These are phyloP conservation scores for Tetrahymena elliotti DNA, from an alignment of 73 alveolate species.

Conservation along the genomic window DNA sequence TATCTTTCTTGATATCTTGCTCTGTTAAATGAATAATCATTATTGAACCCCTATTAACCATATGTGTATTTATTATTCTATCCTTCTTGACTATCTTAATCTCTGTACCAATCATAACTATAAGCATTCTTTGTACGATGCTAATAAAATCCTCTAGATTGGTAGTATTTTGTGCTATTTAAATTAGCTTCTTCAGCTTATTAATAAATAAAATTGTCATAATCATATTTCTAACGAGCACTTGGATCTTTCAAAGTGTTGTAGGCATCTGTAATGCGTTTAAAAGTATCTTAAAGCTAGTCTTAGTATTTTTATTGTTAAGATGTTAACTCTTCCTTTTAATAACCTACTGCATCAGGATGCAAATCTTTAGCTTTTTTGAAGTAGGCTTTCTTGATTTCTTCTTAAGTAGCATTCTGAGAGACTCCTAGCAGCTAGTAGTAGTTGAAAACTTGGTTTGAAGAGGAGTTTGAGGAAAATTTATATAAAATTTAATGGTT, in stretches of 20 bases:
- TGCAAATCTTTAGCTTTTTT: conserved; percentile 9
- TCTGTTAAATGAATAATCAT: background rate
- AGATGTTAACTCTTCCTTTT: background rate
- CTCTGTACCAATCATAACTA: background rate
- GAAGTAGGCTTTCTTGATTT: conserved; percentile 3
- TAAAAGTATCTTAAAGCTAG: background rate
- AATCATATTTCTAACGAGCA: background rate
- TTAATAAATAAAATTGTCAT: background rate
- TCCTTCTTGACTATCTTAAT: background rate
- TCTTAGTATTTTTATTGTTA: background rate
- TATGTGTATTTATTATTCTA: background rate
- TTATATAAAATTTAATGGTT: background rate
- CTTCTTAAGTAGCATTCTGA: background rate
- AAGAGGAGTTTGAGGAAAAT: background rate
- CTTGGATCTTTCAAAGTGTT: background rate
- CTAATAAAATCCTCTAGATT: background rate
- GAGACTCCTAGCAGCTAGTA: conserved; percentile 1
- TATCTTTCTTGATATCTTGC: background rate
- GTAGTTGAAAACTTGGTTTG: background rate
- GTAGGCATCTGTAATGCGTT: background rate
- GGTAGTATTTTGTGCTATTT: background rate
- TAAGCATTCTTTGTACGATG: background rate
- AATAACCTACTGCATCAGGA: conserved; percentile 1
- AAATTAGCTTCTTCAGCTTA: background rate
- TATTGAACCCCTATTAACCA: background rate